Evolutionary conservation across 2,329 filamentous ascomycete genomes (phyloP).

Genomic region (Exophiala xenobiotica): DNA sequence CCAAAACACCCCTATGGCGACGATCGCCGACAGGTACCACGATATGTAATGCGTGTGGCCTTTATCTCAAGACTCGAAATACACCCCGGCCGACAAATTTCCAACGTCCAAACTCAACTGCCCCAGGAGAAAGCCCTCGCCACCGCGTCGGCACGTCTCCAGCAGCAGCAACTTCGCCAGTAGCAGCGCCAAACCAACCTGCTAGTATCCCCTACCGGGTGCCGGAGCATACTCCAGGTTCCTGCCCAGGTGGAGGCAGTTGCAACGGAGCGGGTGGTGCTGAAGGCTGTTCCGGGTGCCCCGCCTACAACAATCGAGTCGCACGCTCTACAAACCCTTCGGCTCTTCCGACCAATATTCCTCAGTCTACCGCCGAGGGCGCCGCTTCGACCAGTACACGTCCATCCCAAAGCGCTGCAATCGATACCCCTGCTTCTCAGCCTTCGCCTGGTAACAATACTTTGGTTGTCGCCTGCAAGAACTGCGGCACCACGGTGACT

Average conservation of each 20-base stretch:
- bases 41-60: conserved; percentile 95
- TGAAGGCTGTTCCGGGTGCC: conserved; percentile 91
- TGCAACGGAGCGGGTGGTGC: conserved; percentile 97
- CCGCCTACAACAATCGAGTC: conserved; percentile 94
- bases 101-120: conserved; percentile 63
- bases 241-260: conserved; percentile 88
- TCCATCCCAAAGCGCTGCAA: not conserved
- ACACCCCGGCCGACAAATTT: conserved; percentile 85
- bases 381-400: conserved; percentile 4
- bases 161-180: conserved; percentile 28
- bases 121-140: conserved; percentile 22
- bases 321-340: conserved; percentile 45
- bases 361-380: conserved; percentile 4
- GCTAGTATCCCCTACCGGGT: conserved; percentile 26
- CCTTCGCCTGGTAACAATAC: conserved; percentile 17
- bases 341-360: conserved; percentile 2
- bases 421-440: conserved; percentile 9
- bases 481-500: conserved; percentile 94
- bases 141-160: conserved; percentile 22
- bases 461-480: conserved; percentile 88
- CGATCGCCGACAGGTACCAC: conserved; percentile 88
- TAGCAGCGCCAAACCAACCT: conserved; percentile 34
- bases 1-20: conserved; percentile 89
- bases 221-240: conserved; percentile 60
- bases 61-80: conserved; percentile 93